A percentile compares a stretch with the other conserved stretches of the same genome.
Conservation (phyloP, 2,329 filamentous ascomycete species). For the Cladosporium sp. region DNA sequence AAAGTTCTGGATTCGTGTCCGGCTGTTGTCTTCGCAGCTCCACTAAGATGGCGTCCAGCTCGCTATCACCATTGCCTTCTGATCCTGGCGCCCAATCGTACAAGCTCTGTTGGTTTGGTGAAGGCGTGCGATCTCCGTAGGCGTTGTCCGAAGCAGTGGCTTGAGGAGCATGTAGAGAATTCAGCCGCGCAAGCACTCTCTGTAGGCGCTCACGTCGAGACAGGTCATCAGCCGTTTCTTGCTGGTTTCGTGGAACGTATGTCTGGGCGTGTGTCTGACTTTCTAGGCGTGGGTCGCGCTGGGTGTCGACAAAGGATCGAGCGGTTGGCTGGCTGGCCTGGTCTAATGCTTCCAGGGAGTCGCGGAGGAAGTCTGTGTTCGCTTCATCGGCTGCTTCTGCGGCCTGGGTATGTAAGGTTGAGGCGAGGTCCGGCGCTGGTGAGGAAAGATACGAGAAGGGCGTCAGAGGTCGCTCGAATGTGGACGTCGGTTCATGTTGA, state of each 20-base stretch:
- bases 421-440: conserved; percentile 48
- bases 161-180: conserved; percentile 39
- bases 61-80: conserved; percentile 30
- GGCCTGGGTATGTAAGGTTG: conserved; percentile 43
- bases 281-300: conserved; percentile 21
- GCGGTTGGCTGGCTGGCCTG: conserved; percentile 11
- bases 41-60: conserved; percentile 38
- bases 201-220: conserved; percentile 40
- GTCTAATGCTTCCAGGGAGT: conserved; percentile 32
- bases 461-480: conserved; percentile 15
- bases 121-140: conserved; percentile 51
- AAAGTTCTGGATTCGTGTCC: conserved; percentile 30
- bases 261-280: neutral
- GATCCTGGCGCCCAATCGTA: conserved; percentile 56
- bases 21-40: conserved; percentile 38
- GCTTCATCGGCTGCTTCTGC: conserved; percentile 38
- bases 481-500: neutral
- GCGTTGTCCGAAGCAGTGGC: conserved; percentile 27
- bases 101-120: conserved; percentile 49
- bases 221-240: conserved; percentile 33
- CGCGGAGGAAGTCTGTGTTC: conserved; percentile 50
- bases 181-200: conserved; percentile 43
- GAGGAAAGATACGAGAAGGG: conserved; percentile 44
- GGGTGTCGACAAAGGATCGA: conserved; percentile 16
- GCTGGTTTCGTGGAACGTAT: conserved; percentile 6